Percentiles rank a stretch among this genome's conserved stretches.
phyloP scores from a whole-genome alignment of 352 stramenopile species.

The Phytophthora gonapodyides region DNA sequence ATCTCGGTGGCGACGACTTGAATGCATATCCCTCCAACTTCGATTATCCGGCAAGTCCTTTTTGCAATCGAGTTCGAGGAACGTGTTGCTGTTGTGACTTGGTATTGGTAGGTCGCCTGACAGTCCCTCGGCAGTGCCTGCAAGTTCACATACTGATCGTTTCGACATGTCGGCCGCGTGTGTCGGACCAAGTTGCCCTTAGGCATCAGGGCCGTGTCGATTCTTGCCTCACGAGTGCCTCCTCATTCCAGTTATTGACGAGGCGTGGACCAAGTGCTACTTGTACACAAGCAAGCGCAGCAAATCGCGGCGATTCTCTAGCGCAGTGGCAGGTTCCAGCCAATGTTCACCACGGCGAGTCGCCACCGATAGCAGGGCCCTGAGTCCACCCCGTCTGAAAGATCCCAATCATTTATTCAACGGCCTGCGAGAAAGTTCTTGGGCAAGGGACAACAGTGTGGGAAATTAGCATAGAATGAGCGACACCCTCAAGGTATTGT shows the following conservation, averaged over 20 bases:
- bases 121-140: neutral
- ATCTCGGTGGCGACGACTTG: too few species aligned
- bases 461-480: conserved; percentile 1
- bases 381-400: conserved; percentile 12
- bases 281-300: neutral
- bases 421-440: conserved; percentile 13
- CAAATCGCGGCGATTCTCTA: neutral
- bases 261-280: too few species aligned
- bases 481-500: neutral
- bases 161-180: conserved; percentile 11
- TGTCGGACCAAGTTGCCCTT: conserved; percentile 6
- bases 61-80: neutral
- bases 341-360: too few species aligned
- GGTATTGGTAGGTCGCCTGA: neutral
- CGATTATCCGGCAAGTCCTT: neutral
- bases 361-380: too few species aligned
- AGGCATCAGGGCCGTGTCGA: conserved; percentile 5
- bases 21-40: too few species aligned
- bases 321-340: neutral
- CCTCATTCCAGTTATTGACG: neutral
- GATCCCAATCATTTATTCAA: conserved; percentile 2
- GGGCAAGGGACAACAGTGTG: conserved; percentile 5
- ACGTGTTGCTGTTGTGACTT: too few species aligned
- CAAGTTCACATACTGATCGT: conserved; percentile 21
- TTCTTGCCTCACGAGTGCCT: neutral